Evolutionary conservation across 129 eudicot genomes (phyloP).

Genomic region (Helichrysum umbraculigerum): DNA sequence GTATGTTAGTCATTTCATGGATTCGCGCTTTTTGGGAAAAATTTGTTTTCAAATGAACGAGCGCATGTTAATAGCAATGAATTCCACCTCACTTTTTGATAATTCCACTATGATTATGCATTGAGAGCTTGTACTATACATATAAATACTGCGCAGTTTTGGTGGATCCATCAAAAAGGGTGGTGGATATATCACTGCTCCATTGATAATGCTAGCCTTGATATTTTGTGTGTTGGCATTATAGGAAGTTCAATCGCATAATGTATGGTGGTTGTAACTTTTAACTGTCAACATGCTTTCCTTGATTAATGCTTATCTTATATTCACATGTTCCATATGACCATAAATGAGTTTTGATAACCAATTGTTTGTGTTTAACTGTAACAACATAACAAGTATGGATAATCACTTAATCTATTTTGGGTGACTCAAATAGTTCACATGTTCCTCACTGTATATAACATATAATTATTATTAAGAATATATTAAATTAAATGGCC

Average conservation of each 20-base stretch:
- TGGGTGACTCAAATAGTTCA: background rate
- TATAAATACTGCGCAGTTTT: too few relatives aligned
- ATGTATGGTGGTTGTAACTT: background rate
- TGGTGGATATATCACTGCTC: too few relatives aligned
- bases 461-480: too few relatives aligned
- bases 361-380: background rate
- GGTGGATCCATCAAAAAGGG: too few relatives aligned
- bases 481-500: background rate
- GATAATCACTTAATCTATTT: background rate
- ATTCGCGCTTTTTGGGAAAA: background rate
- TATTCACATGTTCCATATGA: background rate
- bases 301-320: background rate
- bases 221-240: background rate
- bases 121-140: too few relatives aligned
- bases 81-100: too few relatives aligned
- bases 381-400: background rate
- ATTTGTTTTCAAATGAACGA: background rate
- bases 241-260: background rate
- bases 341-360: too few relatives aligned
- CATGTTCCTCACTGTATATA: background rate
- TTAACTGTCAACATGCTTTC: background rate
- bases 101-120: too few relatives aligned
- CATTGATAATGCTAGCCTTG: background rate
- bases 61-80: background rate
- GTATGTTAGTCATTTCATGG: constrained; percentile 17